Evolutionary conservation across 371 early-diverging fungal genomes (phyloP).

Genomic region (Dichotomocladium elegans): DNA sequence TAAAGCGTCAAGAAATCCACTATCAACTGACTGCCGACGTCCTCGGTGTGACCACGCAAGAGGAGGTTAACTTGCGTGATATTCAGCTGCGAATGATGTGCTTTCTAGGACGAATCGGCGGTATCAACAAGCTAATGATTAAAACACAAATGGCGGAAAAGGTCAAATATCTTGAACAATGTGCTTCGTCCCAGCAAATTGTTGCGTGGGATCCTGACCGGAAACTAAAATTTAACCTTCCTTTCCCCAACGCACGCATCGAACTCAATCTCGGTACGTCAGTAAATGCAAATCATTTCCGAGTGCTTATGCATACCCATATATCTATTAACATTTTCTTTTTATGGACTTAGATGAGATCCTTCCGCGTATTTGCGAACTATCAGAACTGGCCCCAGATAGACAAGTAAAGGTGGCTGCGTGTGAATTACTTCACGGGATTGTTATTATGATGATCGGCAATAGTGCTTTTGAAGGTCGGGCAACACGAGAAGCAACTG

Average conservation of each 20-base stretch:
- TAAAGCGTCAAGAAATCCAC: constrained; percentile 11
- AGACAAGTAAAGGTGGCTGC: constrained; percentile 74
- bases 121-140: constrained; percentile 54
- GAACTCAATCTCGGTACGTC: constrained; percentile 61
- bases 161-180: neutral
- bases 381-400: constrained; percentile 73
- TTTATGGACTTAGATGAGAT: constrained; percentile 74
- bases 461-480: constrained; percentile 46
- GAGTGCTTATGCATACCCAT: neutral
- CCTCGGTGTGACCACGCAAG: constrained; percentile 12
- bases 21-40: constrained; percentile 6
- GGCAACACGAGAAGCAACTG: constrained; percentile 32
- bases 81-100: constrained; percentile 62
- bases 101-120: constrained; percentile 68
- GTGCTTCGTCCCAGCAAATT: constrained; percentile 15
- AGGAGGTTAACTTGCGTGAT: constrained; percentile 24
- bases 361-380: constrained; percentile 69
- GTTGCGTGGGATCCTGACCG: constrained; percentile 61
- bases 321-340: too few species aligned
- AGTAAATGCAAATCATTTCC: neutral
- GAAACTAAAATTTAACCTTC: constrained; percentile 52
- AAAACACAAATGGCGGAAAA: constrained; percentile 2
- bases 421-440: constrained; percentile 72
- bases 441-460: constrained; percentile 71
- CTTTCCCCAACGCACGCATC: constrained; percentile 63